These are phyloP conservation scores for Boletus edulis DNA, from an alignment of 768 basidiomycete genomes.

Conservation along the genomic window DNA sequence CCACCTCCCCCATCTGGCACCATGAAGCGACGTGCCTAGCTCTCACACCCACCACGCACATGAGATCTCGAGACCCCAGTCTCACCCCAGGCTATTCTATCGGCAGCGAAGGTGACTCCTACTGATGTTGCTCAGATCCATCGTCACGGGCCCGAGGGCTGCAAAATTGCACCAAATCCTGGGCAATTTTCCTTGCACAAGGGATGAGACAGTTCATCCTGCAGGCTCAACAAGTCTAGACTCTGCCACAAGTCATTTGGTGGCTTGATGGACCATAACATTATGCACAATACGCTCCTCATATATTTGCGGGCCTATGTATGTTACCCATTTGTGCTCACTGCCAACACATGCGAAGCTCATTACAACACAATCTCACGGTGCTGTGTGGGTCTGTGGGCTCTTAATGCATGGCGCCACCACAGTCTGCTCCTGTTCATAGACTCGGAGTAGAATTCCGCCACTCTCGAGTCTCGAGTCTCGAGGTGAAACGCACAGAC, in stretches of 20 bases:
- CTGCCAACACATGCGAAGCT: background rate
- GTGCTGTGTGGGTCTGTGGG: constrained; percentile 7
- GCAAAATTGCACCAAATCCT: background rate
- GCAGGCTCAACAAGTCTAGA: constrained; percentile 5
- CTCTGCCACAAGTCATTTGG: constrained; percentile 25
- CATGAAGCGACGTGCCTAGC: constrained; percentile 7
- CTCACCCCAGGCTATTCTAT: background rate
- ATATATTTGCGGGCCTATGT: background rate
- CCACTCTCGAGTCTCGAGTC: background rate
- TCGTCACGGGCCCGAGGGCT: constrained; percentile 16
- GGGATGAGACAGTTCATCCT: background rate
- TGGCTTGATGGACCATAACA: constrained; percentile 24
- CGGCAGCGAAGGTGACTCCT: constrained; percentile 10
- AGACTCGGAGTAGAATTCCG: background rate
- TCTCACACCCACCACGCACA: constrained; percentile 7
- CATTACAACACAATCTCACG: constrained; percentile 8
- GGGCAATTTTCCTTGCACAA: background rate
- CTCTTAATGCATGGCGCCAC: constrained; percentile 21
- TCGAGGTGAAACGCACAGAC: background rate
- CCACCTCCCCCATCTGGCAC: constrained; percentile 7
- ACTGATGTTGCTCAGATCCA: constrained; percentile 6
- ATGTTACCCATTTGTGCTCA: background rate
- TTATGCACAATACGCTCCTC: constrained; percentile 3
- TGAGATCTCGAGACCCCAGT: background rate
- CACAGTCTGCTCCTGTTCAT: constrained; percentile 8